Evolutionary conservation across 2,329 filamentous ascomycete genomes (phyloP).

Genomic region (Nothopassalora personata): DNA sequence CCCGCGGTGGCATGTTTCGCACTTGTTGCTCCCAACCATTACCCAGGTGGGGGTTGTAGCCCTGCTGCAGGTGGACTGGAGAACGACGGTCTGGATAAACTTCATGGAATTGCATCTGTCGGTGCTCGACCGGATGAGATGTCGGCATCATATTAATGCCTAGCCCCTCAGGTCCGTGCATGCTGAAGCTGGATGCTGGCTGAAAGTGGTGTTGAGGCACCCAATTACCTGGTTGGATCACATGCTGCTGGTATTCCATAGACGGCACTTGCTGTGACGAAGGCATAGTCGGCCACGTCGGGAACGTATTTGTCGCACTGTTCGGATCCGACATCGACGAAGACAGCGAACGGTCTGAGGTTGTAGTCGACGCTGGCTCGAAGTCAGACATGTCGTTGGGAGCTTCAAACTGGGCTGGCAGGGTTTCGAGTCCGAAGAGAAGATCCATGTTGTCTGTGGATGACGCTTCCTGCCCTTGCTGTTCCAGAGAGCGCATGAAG

Average conservation of each 20-base stretch:
- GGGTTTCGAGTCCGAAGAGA: constrained; percentile 10
- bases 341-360: constrained; percentile 10
- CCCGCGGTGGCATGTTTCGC: constrained; percentile 6
- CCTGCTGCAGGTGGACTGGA: constrained; percentile 3
- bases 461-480: constrained; percentile 6
- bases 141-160: constrained; percentile 20
- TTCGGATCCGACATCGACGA: constrained; percentile 16
- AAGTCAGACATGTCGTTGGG: constrained; percentile 12
- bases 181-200: constrained; percentile 7
- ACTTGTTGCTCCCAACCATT: constrained; percentile 8
- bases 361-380: constrained; percentile 10
- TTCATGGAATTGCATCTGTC: constrained; percentile 5
- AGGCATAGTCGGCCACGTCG: constrained; percentile 12
- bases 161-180: constrained; percentile 11
- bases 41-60: constrained; percentile 3
- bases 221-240: constrained; percentile 12
- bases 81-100: constrained; percentile 10
- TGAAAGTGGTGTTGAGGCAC: constrained; percentile 13
- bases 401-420: constrained; percentile 12
- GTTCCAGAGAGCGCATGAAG: constrained; percentile 11
- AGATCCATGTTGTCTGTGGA: constrained; percentile 12
- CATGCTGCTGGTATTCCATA: constrained; percentile 8
- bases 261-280: background rate
- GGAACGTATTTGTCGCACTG: constrained; percentile 4
- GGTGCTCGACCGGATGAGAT: constrained; percentile 13